A percentile compares a stretch with the other conserved stretches of the same genome.
phyloP scores from a whole-genome alignment of 148 eudicot species.

The Fallopia convolvulus region DNA sequence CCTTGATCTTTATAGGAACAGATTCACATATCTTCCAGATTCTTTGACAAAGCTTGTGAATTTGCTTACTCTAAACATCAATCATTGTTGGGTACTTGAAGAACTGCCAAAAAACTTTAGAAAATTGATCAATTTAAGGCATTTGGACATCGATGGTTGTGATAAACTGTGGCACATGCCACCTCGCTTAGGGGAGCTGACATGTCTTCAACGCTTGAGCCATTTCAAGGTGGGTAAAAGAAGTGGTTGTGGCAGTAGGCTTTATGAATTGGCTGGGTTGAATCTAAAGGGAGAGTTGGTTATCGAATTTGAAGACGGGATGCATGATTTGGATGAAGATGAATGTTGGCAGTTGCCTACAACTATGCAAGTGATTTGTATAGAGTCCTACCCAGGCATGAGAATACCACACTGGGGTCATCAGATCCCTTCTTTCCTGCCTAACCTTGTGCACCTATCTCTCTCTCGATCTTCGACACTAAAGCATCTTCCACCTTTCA shows the following conservation, averaged over 20 bases:
- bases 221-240: not conserved
- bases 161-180: not conserved
- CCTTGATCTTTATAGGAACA: not conserved
- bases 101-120: not conserved
- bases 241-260: not conserved
- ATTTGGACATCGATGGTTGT: not conserved
- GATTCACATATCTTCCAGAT: not conserved
- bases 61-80: not conserved
- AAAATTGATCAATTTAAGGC: not conserved
- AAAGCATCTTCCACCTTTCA: not conserved
- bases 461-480: not conserved
- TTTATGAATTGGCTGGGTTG: not conserved
- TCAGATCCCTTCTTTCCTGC: not conserved
- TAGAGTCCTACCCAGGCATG: not conserved
- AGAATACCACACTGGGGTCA: not conserved
- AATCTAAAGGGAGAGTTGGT: not conserved
- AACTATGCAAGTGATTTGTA: not conserved
- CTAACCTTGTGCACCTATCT: not conserved
- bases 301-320: not conserved
- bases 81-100: not conserved
- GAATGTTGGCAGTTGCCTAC: not conserved
- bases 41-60: not conserved
- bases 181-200: not conserved
- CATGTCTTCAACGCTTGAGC: not conserved
- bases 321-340: not conserved